A percentile compares a stretch with the other conserved stretches of the same genome.
These are phyloP conservation scores for Physcomitrellopsis africana DNA, from an alignment of 225 moss, liverwort and hornwort species.

Conservation along the genomic window DNA sequence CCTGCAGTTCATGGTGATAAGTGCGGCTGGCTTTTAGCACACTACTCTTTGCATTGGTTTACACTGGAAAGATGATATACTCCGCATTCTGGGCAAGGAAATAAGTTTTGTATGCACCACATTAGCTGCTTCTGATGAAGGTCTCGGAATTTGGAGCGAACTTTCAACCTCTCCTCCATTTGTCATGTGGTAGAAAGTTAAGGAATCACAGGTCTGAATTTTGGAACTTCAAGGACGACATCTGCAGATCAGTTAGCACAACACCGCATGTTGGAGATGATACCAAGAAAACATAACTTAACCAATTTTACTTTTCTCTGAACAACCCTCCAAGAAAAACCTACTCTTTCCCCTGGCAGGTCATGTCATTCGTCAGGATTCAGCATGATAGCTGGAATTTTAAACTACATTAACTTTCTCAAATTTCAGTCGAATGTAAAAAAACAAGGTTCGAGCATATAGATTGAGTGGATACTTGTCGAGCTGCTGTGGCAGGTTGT, in stretches of 20 bases:
- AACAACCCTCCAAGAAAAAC: slow-evolving; percentile 14
- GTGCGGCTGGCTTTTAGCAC: slow-evolving; percentile 25
- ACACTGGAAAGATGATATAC: neutral
- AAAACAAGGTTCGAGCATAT: neutral
- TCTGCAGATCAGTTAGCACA: neutral
- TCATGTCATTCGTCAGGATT: slow-evolving; percentile 15
- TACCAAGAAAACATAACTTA: slow-evolving; percentile 22
- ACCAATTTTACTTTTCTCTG: slow-evolving; percentile 1
- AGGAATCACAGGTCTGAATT: slow-evolving; percentile 25
- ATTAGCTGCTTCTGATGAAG: slow-evolving; percentile 70
- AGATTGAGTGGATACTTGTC: slow-evolving; percentile 60
- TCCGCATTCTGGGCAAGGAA: slow-evolving; percentile 7
- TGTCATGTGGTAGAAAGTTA: slow-evolving; percentile 56
- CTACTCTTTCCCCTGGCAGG: slow-evolving; percentile 16
- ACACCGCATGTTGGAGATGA: slow-evolving; percentile 12
- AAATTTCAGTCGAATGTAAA: neutral
- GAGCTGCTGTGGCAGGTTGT: slow-evolving; percentile 64
- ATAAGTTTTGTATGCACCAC: slow-evolving; percentile 50
- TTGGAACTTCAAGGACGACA: neutral
- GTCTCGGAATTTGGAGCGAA: slow-evolving; percentile 64
- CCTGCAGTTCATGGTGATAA: slow-evolving; percentile 33
- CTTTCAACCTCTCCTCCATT: slow-evolving; percentile 79
- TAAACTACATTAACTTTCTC: slow-evolving; percentile 1
- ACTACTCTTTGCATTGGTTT: neutral
- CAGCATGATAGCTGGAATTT: neutral